Evolutionary conservation across 345 rosid species (phyloP).

Genomic region (Sapria himalayana): DNA sequence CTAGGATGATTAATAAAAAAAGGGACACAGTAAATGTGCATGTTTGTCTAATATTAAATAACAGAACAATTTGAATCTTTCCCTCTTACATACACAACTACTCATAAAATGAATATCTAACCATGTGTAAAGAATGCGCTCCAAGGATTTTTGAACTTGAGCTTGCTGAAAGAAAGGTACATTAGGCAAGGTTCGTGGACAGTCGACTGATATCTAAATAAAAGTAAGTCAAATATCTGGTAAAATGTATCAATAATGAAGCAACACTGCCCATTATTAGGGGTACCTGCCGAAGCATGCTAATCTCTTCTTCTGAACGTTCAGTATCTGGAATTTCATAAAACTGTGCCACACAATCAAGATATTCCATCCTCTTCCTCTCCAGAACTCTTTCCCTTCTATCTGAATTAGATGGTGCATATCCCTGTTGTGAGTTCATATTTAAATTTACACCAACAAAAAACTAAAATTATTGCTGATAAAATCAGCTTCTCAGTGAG

Average conservation of each 20-base stretch:
- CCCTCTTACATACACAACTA: not conserved
- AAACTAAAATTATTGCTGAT: constrained; percentile 7
- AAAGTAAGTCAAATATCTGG: constrained; percentile 5
- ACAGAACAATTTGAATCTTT: not conserved
- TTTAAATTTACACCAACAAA: constrained; percentile 26
- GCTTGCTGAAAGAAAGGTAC: constrained; percentile 81
- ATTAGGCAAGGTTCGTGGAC: constrained; percentile 97
- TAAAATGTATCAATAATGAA: not conserved
- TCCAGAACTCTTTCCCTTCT: constrained; percentile 83
- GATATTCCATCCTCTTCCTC: constrained; percentile 83
- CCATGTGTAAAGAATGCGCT: constrained; percentile 97
- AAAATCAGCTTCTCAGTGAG: too few relatives aligned
- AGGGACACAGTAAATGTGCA: too few relatives aligned
- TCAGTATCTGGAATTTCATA: constrained; percentile 92
- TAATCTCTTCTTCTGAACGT: constrained; percentile 91
- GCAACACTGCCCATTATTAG: constrained; percentile 1
- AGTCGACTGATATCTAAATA: constrained; percentile 81
- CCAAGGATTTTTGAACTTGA: constrained; percentile 92
- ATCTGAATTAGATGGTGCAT: constrained; percentile 99
- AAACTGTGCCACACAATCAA: constrained; percentile 83
- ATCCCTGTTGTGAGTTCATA: constrained; percentile 97
- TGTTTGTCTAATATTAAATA: too few relatives aligned
- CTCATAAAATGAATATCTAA: constrained; percentile 13
- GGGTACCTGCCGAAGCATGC: constrained; percentile 88
- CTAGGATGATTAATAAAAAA: too few relatives aligned